Evolutionary conservation across 2,329 filamentous ascomycete genomes (phyloP), one percentile per base, ranked within the genome.

Genomic region (Bretziella fagacearum): DNA sequence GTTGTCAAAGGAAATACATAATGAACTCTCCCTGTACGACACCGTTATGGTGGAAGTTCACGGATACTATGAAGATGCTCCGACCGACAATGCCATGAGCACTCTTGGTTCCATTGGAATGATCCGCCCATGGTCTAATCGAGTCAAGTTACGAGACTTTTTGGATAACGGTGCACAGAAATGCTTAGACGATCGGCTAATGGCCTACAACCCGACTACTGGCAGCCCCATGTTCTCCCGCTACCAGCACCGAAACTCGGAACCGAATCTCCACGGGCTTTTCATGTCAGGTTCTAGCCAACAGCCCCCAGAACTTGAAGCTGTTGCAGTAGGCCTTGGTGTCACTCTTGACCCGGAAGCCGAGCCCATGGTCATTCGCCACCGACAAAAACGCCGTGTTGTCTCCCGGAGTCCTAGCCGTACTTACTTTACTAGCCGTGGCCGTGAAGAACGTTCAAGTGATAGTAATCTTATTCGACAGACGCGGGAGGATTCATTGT

Each of bases 21-120:
- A 64, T 32, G 63, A 66, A 0, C 52, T 78, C 18, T 60, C 63
- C 29, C 63, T 77, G 1, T 66, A 70, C 37, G 62, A 67, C 18
- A 67, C 68, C 37, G 70, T 77, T 30, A 69, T 67, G 44, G 64
- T 79, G 2, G 74, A 79, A 52, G 60, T 65, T 0, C 63, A 65
- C 40, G 74, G 74, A 0, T 79, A 79, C 54, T 79, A 77, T 48
- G 71, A 76, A 40, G 72, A 77, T 40, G 58, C 63, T 0, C 62
- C 66, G 5, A 8, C 18, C 20, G 20, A 33, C 7, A 39, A 46
- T 10, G 29, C 26, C 6, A n/a, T 43, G 6, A 30, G 40, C 2
- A 42, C 29, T 13, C 47, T n/a, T 18, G 45, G 58, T 25, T 51
- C 18, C 17, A 52, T 55, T 11, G 57, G 59, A 1, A 60, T 63